A percentile compares a stretch with the other conserved stretches of the same genome.
These are phyloP conservation scores for Quercus mongolica DNA, from an alignment of 306 rosid species.

Conservation along the genomic window DNA sequence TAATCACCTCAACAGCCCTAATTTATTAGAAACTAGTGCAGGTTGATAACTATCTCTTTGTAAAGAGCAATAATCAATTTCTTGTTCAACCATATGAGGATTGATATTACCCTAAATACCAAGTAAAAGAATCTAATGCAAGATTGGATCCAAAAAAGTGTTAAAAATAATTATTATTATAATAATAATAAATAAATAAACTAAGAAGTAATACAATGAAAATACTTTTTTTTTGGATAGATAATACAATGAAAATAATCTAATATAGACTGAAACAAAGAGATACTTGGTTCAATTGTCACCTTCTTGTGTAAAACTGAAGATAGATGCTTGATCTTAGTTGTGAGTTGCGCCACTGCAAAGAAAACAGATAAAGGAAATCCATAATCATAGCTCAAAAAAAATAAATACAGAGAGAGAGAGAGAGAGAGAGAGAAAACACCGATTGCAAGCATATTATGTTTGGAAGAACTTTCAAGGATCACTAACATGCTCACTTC, in stretches of 20 bases:
- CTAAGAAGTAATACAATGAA: neutral
- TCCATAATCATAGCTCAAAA: slow-evolving; percentile 4
- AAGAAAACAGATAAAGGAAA: slow-evolving; percentile 12
- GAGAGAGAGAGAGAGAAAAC: neutral
- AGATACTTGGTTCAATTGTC: slow-evolving; percentile 14
- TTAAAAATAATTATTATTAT: neutral
- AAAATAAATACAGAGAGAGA: neutral
- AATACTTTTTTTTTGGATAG: neutral
- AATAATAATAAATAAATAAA: neutral
- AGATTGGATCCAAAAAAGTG: neutral
- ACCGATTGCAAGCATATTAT: neutral
- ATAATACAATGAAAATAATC: neutral
- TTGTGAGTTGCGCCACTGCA: slow-evolving; percentile 91
- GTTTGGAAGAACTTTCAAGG: neutral
- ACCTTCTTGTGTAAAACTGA: slow-evolving; percentile 84
- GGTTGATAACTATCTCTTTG: neutral
- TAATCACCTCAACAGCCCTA: neutral
- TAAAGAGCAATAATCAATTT: neutral
- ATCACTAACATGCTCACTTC: neutral
- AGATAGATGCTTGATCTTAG: slow-evolving; percentile 83
- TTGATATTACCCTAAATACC: neutral
- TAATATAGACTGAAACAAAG: slow-evolving; percentile 5
- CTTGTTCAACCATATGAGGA: neutral
- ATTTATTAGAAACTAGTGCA: neutral
- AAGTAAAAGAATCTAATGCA: neutral